These are phyloP conservation scores for Iberis pinnata DNA, from an alignment of 345 rosid species.

Conservation along the genomic window DNA sequence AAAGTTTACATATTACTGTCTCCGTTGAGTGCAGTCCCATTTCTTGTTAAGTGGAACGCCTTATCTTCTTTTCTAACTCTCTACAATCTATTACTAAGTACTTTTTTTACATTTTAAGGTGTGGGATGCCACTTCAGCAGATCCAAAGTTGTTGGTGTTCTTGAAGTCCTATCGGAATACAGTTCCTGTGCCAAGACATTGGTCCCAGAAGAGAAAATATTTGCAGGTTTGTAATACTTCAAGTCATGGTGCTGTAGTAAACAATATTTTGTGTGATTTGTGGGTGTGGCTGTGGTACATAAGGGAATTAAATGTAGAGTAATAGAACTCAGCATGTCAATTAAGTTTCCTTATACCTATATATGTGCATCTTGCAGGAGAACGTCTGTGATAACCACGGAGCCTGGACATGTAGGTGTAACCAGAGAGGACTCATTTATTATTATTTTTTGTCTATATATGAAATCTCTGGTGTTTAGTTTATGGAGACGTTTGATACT, in stretches of 20 bases:
- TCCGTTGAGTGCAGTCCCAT: not conserved
- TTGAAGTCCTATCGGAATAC: slow-evolving; percentile 88
- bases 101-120: slow-evolving; percentile 44
- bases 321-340: slow-evolving; percentile 54
- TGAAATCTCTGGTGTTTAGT: slow-evolving; percentile 24
- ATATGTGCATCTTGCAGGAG: slow-evolving; percentile 99
- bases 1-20: not conserved
- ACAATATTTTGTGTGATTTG: slow-evolving; percentile 39
- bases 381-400: slow-evolving; percentile 79
- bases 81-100: not conserved
- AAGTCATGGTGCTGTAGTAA: slow-evolving; percentile 19
- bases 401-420: slow-evolving; percentile 98
- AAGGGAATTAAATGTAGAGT: slow-evolving; percentile 43
- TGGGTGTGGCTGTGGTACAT: slow-evolving; percentile 34
- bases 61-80: not conserved
- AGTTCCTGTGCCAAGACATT: slow-evolving; percentile 98
- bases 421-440: slow-evolving; percentile 46
- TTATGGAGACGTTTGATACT: slow-evolving; percentile 11
- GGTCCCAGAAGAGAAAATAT: slow-evolving; percentile 98
- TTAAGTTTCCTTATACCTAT: slow-evolving; percentile 96
- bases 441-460: slow-evolving; percentile 38
- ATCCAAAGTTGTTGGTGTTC: slow-evolving; percentile 90
- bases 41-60: not conserved
- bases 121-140: slow-evolving; percentile 99
- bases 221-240: slow-evolving; percentile 72